Base-by-base conservation (phyloP, 495 filamentous ascomycete species). In the Sphaerosporella brunnea region DNA sequence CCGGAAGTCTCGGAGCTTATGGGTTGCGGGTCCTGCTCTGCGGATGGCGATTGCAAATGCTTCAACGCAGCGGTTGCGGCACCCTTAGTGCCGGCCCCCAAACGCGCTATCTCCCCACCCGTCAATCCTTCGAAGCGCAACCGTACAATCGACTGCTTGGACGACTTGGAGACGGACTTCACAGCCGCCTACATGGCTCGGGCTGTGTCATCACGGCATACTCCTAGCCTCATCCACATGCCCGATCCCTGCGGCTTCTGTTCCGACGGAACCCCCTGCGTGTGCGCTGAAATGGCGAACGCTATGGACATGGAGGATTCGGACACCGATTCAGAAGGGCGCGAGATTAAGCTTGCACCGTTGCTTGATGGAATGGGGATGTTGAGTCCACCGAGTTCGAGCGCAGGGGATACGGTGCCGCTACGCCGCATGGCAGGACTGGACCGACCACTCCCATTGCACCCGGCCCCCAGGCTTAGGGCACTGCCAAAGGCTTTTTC, bases 211-310 rank as follows among this genome's bases (percentile, higher is more conserved):
- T 36, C 50, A 13, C 51, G 30, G 23, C 51, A 37, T 24, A 34
- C 57, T 61, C 42, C 52, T 41, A 11, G 47, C 21, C 44, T 57
- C 28, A 25, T 46, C 2, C 37, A 50, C 47, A 63, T 50, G 59
- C 60, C 45, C 18, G 84, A 90, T 41, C 72, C 77, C 8, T 93
- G 84, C 55, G 84, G 84, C n/a, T 92, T 92, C 66, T 93, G 84
- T 62, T 71, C 77, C 53, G 81, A 87, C 44, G 82, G 82, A 13
- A 84, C 78, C 0, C 80, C 82, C 53, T 93, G 84, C 58, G 74
- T 87, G 47, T 93, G 84, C 60, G 82, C 79, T 23, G 82, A 88
- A 47, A 71, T 82, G 58, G 72, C 74, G 7, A 68, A 69, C 2
- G 65, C 56, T 3, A 54, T 61, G 26, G 53, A 58, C 5, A 49